A percentile compares a stretch with the other conserved stretches of the same genome.
Evolutionary conservation across 2,329 filamentous ascomycete genomes (phyloP).

Genomic region (Venturia aucupariae): DNA sequence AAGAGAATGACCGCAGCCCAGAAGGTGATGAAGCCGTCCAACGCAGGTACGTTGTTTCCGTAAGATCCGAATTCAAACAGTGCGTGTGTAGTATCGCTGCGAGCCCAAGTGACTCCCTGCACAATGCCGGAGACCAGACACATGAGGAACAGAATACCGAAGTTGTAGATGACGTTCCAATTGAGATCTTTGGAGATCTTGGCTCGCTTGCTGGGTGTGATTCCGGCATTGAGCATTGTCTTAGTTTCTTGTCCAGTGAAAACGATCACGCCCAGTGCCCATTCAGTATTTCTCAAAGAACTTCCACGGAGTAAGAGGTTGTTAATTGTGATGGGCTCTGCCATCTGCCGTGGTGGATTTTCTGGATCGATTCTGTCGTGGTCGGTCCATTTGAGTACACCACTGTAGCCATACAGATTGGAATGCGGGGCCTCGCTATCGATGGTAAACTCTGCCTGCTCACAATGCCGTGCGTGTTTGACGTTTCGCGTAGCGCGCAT

Average conservation of each 20-base stretch:
- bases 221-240: constrained; percentile 97
- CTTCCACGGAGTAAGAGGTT: constrained; percentile 90
- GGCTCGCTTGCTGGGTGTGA: constrained; percentile 88
- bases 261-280: constrained; percentile 83
- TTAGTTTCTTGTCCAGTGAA: constrained; percentile 97
- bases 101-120: constrained; percentile 73
- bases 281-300: constrained; percentile 90
- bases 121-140: constrained; percentile 79
- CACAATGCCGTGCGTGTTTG: constrained; percentile 85
- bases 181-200: constrained; percentile 89
- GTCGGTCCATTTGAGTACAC: constrained; percentile 80
- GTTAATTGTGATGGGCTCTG: constrained; percentile 88
- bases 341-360: constrained; percentile 63
- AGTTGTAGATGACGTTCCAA: constrained; percentile 96
- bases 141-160: constrained; percentile 79
- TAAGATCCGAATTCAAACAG: constrained; percentile 84
- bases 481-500: constrained; percentile 75
- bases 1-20: constrained; percentile 92
- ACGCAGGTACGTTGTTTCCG: constrained; percentile 56
- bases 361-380: constrained; percentile 53
- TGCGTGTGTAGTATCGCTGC: constrained; percentile 61
- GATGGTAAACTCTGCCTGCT: constrained; percentile 75
- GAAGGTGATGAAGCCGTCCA: constrained; percentile 93
- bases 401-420: constrained; percentile 93
- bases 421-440: constrained; percentile 87